phyloP scores from a whole-genome alignment of 2,329 filamentous ascomycete species.

The Lithohypha guttulata region DNA sequence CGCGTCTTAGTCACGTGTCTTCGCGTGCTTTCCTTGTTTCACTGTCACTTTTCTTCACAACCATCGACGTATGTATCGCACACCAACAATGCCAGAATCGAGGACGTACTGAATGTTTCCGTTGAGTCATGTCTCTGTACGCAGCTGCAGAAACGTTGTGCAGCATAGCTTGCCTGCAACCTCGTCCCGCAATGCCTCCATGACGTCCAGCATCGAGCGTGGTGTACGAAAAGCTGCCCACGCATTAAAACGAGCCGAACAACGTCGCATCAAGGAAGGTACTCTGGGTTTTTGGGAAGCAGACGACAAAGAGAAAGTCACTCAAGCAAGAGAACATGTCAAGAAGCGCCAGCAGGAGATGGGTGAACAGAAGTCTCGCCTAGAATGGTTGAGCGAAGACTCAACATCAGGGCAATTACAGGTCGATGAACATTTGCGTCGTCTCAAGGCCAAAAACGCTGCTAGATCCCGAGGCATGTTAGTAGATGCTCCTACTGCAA shows the following conservation, averaged over 20 bases:
- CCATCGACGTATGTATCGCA: no score
- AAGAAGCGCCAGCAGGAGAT: background rate
- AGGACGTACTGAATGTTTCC: constrained; percentile 10
- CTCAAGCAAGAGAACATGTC: background rate
- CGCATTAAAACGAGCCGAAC: constrained; percentile 9
- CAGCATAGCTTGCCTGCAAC: background rate
- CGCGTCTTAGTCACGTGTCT: background rate
- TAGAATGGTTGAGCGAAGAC: constrained; percentile 5
- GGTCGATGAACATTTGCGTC: constrained; percentile 2
- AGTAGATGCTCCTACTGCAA: constrained; percentile 15
- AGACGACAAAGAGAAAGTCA: constrained; percentile 3
- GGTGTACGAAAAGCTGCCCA: constrained; percentile 44
- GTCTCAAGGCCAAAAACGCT: background rate
- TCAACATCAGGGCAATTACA: background rate
- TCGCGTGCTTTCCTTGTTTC: no score
- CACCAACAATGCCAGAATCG: no score
- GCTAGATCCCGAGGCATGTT: background rate
- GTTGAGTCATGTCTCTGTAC: constrained; percentile 2
- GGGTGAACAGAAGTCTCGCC: background rate
- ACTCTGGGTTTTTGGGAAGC: constrained; percentile 7
- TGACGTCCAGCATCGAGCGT: constrained; percentile 58
- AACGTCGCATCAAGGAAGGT: constrained; percentile 2
- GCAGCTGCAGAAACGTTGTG: background rate
- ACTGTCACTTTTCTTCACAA: no score
- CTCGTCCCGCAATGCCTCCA: constrained; percentile 39